Conservation (phyloP, 225 moss, liverwort and hornwort species). For the Pseudoscleropodium purum region DNA sequence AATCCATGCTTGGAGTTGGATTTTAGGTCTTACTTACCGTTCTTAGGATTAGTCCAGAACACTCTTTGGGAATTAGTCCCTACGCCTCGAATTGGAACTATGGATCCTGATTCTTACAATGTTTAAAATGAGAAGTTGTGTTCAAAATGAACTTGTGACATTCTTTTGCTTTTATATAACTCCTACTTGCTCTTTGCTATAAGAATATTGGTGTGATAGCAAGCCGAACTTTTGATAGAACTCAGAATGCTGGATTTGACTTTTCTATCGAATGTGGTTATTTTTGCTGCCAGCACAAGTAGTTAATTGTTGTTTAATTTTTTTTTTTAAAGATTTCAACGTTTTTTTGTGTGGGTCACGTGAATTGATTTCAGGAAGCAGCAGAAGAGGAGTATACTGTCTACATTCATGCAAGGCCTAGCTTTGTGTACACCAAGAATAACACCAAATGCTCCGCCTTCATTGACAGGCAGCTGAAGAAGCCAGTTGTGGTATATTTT, state of each 20-base stretch:
- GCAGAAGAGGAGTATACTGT: conserved; percentile 10
- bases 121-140: not conserved
- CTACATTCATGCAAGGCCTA: conserved; percentile 47
- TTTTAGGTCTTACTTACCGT: too few species aligned
- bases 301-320: too few species aligned
- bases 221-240: not conserved
- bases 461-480: conserved; percentile 36
- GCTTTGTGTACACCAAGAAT: conserved; percentile 29
- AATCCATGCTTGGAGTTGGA: not conserved
- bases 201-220: not conserved
- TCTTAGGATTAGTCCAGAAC: too few species aligned
- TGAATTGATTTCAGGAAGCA: conserved; percentile 1
- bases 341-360: not conserved
- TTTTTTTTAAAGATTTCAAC: not conserved
- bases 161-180: not conserved
- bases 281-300: not conserved
- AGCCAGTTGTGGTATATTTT: conserved; percentile 30
- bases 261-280: not conserved
- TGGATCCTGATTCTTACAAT: too few species aligned
- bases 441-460: conserved; percentile 49
- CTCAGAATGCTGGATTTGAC: not conserved
- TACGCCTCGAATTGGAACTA: not conserved
- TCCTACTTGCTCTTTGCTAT: not conserved
- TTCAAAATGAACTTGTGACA: not conserved
- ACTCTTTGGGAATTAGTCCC: not conserved